Evolutionary conservation across 805 yeast genomes (phyloP).

Genomic region (Hanseniaspora vineae): DNA sequence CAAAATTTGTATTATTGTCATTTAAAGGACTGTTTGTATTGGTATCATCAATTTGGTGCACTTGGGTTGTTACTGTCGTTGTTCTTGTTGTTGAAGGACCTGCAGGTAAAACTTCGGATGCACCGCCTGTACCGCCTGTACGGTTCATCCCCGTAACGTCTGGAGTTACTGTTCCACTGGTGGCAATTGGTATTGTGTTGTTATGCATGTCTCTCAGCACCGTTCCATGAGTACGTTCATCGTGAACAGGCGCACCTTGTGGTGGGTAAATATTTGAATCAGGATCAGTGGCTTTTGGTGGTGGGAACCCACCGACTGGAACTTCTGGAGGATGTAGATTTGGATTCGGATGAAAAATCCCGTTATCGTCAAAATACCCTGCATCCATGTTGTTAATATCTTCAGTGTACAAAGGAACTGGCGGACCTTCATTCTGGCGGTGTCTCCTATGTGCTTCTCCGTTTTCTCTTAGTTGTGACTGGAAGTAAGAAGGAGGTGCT

Average conservation of each 20-base stretch:
- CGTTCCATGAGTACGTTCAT: neutral
- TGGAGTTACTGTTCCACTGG: neutral
- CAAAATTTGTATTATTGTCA: too few relatives aligned
- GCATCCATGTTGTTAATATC: slow-evolving; percentile 59
- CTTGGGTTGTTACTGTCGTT: too few relatives aligned
- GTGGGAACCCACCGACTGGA: neutral
- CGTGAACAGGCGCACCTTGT: neutral
- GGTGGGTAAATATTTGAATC: neutral
- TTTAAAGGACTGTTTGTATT: too few relatives aligned
- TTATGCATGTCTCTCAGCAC: neutral
- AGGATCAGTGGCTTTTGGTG: neutral
- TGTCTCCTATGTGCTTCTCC: slow-evolving; percentile 21
- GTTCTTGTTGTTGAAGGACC: too few relatives aligned
- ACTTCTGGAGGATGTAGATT: slow-evolving; percentile 13
- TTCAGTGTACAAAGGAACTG: slow-evolving; percentile 59
- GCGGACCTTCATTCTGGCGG: slow-evolving; percentile 23
- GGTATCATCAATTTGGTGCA: too few relatives aligned
- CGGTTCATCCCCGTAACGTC: neutral
- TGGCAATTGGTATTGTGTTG: neutral
- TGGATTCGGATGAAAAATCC: slow-evolving; percentile 32
- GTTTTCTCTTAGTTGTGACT: slow-evolving; percentile 29
- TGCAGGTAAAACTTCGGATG: too few relatives aligned
- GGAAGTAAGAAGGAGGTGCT: slow-evolving; percentile 53
- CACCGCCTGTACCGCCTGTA: too few relatives aligned
- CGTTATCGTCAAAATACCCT: slow-evolving; percentile 62